Percentiles rank a stretch among this genome's conserved stretches.
These are phyloP conservation scores for Backusella circina DNA, from an alignment of 192 early-diverging fungal genomes.

Conservation along the genomic window DNA sequence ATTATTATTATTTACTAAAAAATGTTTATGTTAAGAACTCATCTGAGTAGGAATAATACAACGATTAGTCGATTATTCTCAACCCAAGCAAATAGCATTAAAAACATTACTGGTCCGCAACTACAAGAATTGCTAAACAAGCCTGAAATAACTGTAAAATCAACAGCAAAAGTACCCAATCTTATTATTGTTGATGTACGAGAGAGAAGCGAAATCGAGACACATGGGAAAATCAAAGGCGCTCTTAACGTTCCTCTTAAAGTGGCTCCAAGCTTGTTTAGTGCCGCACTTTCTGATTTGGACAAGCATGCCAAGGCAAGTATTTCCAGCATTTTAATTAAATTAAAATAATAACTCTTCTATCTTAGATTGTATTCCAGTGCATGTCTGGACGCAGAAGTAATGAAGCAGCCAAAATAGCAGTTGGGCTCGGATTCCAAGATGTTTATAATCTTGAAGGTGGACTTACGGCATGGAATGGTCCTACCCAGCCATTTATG, in stretches of 20 bases:
- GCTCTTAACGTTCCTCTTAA: conserved; percentile 28
- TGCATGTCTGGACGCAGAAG: conserved; percentile 30
- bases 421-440: conserved; percentile 15
- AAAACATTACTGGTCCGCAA: not conserved
- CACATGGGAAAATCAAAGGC: conserved; percentile 19
- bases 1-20: not conserved
- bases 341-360: not conserved
- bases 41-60: not conserved
- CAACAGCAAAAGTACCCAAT: not conserved
- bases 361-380: conserved; percentile 24
- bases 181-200: conserved; percentile 21
- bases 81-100: not conserved
- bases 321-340: not conserved
- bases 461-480: conserved; percentile 6
- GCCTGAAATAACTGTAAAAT: not conserved
- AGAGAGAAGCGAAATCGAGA: conserved; percentile 23
- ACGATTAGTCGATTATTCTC: not conserved
- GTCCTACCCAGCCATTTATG: conserved; percentile 23
- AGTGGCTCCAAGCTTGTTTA: conserved; percentile 19
- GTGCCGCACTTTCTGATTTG: conserved; percentile 25
- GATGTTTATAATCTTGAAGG: conserved; percentile 24
- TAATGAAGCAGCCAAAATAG: conserved; percentile 9
- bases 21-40: not conserved
- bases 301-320: conserved; percentile 22
- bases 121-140: conserved; percentile 7